Evolutionary conservation across 768 basidiomycete species (phyloP).

Genomic region (Boletus subparvulus): DNA sequence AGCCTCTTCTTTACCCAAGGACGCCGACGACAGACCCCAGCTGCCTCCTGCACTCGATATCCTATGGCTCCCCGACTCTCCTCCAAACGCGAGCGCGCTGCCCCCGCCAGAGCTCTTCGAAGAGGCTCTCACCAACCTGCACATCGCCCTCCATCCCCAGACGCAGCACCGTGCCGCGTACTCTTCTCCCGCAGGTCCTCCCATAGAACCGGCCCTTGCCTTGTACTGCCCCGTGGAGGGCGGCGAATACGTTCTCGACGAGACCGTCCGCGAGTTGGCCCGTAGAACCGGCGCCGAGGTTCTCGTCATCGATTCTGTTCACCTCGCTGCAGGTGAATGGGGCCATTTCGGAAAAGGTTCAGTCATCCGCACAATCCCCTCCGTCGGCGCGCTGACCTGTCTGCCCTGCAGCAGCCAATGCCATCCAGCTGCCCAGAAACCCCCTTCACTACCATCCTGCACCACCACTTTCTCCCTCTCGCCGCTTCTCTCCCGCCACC

Average conservation of each 20-base stretch:
- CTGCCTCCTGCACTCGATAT: constrained; percentile 59
- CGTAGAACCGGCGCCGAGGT: constrained; percentile 75
- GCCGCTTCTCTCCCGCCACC: constrained; percentile 26
- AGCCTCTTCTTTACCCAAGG: constrained; percentile 10
- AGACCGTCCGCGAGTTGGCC: constrained; percentile 77
- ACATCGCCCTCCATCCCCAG: constrained; percentile 77
- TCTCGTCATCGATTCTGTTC: constrained; percentile 77
- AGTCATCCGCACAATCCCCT: neutral
- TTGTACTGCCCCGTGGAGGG: constrained; percentile 83
- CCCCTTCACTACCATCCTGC: constrained; percentile 65
- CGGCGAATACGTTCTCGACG: constrained; percentile 78
- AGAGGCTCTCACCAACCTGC: constrained; percentile 71
- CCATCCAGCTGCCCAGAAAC: constrained; percentile 67
- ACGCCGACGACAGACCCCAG: constrained; percentile 36
- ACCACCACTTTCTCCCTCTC: constrained; percentile 28
- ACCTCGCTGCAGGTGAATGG: constrained; percentile 86
- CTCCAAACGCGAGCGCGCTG: constrained; percentile 33
- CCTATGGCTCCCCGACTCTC: constrained; percentile 58
- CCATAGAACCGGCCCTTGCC: constrained; percentile 77
- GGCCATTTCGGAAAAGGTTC: constrained; percentile 80
- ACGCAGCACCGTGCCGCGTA: constrained; percentile 74
- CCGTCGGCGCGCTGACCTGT: constrained; percentile 8
- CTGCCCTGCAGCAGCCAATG: constrained; percentile 57
- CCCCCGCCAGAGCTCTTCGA: constrained; percentile 77
- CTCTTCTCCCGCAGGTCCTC: constrained; percentile 49